Base-by-base conservation (phyloP, 202 grass and related monocot species). In the Musa balbisiana region DNA sequence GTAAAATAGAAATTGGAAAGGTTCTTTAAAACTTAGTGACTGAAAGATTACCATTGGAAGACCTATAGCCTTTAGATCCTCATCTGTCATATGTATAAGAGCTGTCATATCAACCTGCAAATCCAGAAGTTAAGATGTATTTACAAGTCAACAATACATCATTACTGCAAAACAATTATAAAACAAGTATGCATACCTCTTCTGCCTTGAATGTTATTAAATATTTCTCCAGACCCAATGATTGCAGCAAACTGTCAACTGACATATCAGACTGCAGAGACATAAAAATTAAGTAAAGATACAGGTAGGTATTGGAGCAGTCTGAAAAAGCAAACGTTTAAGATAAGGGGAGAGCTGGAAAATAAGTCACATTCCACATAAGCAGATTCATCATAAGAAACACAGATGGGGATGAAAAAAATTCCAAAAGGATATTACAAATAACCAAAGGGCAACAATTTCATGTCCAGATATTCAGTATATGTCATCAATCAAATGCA, bases 41-140 rank as follows among this genome's bases (percentile, higher is more conserved):
- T 51, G 21, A 64, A 68, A 22, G 51, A 49, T 73, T 92, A 85
- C 90, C 87, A 89, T 89, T 63, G 90, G 90, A 87, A 89, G 89
- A 62, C 87, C 87, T 82, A 85, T 80, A 52, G 81, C 51, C 68
- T 92, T 87, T 76, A 92, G 79, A 72, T 92, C 90, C 65, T 83
- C 78, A 78, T 92, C 90, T 23, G 82, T 89, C 90, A 92, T 89
- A 76, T 89, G 85, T 54, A 81, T 55, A 69, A 84, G 9, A 75
- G 83, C 84, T 80, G 84, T 85, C 90, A 92, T 92, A 87, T 92
- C 85, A 79, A 92, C 78, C 82, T 92, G 74, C 77, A 80, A 1
- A 24, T 10, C 13, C 9, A 23, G 20, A n/a, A 50, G 49, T 54
- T 23, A 53, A n/a, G 20, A 20, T 6, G 22, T 49, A 69, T n/a